Evolutionary conservation across 2,329 filamentous ascomycete species (phyloP).

Genomic region (Curvularia spicifera): DNA sequence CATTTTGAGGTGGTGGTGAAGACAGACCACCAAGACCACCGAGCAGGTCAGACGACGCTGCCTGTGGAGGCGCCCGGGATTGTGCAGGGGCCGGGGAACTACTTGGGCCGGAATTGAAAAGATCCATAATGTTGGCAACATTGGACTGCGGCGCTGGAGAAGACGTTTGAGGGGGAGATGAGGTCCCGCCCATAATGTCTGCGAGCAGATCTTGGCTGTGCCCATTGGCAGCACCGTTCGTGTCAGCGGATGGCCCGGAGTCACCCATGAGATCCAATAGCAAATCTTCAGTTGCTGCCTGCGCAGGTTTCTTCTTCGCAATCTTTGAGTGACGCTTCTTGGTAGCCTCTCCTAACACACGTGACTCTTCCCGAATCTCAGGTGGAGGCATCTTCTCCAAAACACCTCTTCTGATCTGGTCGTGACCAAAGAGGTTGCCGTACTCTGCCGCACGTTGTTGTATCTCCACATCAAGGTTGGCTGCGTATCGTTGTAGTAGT

Average conservation of each 20-base stretch:
- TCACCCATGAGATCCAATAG: slow-evolving; percentile 92
- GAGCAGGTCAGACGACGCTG: slow-evolving; percentile 51
- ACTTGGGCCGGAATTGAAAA: slow-evolving; percentile 68
- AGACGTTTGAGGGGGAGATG: slow-evolving; percentile 54
- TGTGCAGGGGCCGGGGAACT: slow-evolving; percentile 47
- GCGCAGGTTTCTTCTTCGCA: slow-evolving; percentile 72
- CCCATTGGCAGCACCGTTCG: slow-evolving; percentile 62
- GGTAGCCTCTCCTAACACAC: slow-evolving; percentile 82
- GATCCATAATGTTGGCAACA: slow-evolving; percentile 79
- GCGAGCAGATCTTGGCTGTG: slow-evolving; percentile 82
- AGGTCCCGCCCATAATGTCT: slow-evolving; percentile 78
- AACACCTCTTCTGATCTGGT: slow-evolving; percentile 85
- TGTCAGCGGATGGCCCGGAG: slow-evolving; percentile 61
- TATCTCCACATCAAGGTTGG: slow-evolving; percentile 91
- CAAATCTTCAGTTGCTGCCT: slow-evolving; percentile 89
- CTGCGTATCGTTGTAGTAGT: slow-evolving; percentile 77
- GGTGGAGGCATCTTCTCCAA: slow-evolving; percentile 97
- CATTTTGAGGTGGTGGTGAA: slow-evolving; percentile 57
- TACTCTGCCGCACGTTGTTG: slow-evolving; percentile 97
- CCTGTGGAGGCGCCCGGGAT: slow-evolving; percentile 48
- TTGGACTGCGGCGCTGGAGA: slow-evolving; percentile 49
- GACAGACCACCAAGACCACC: slow-evolving; percentile 53
- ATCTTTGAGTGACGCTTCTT: slow-evolving; percentile 59
- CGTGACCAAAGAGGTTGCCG: slow-evolving; percentile 88
- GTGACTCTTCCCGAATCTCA: slow-evolving; percentile 93